A percentile compares a stretch with the other conserved stretches of the same genome.
These are phyloP conservation scores for Pythium rishiriense DNA, from an alignment of 352 stramenopile genomes.

Conservation along the genomic window DNA sequence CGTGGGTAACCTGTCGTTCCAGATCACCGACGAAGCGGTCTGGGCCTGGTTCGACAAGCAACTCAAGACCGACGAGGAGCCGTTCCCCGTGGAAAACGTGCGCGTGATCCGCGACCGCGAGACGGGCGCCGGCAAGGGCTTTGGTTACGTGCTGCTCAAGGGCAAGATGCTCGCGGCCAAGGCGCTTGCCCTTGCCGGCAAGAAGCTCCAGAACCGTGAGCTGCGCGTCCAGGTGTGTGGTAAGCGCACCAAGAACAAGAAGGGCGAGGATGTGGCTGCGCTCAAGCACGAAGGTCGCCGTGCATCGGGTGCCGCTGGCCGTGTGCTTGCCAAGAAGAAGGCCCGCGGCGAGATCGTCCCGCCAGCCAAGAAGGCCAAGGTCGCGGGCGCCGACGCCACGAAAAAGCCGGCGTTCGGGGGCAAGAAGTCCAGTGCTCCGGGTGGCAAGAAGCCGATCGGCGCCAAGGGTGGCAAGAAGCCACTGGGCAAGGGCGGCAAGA, in stretches of 20 bases:
- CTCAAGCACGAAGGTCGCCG: slow-evolving; percentile 62
- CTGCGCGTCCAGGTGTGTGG: slow-evolving; percentile 79
- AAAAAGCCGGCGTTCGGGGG: slow-evolving; percentile 16
- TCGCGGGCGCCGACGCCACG: slow-evolving; percentile 1
- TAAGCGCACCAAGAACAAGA: slow-evolving; percentile 85
- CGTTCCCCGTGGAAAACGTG: slow-evolving; percentile 78
- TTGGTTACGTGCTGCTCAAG: slow-evolving; percentile 90
- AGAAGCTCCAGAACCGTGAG: slow-evolving; percentile 69
- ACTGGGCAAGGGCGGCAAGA: slow-evolving; percentile 31
- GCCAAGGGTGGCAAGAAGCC: background rate
- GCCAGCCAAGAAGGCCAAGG: slow-evolving; percentile 13
- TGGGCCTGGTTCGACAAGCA: slow-evolving; percentile 71
- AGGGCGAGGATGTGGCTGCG: slow-evolving; percentile 46
- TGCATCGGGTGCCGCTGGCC: slow-evolving; percentile 54
- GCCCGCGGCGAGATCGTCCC: slow-evolving; percentile 9
- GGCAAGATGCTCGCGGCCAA: slow-evolving; percentile 62
- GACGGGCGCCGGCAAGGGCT: slow-evolving; percentile 91
- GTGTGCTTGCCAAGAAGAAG: slow-evolving; percentile 72
- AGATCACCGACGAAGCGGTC: slow-evolving; percentile 77
- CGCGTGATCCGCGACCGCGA: slow-evolving; percentile 88
- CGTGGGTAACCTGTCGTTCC: slow-evolving; percentile 89
- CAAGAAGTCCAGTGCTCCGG: slow-evolving; percentile 32
- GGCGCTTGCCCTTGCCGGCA: slow-evolving; percentile 61
- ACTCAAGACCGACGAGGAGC: slow-evolving; percentile 67
- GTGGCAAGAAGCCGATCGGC: slow-evolving; percentile 35